Evolutionary conservation across 1,284 basidiomycete species (phyloP), one percentile per base, ranked within the genome.

Genomic region (Entoloma clypeatum): DNA sequence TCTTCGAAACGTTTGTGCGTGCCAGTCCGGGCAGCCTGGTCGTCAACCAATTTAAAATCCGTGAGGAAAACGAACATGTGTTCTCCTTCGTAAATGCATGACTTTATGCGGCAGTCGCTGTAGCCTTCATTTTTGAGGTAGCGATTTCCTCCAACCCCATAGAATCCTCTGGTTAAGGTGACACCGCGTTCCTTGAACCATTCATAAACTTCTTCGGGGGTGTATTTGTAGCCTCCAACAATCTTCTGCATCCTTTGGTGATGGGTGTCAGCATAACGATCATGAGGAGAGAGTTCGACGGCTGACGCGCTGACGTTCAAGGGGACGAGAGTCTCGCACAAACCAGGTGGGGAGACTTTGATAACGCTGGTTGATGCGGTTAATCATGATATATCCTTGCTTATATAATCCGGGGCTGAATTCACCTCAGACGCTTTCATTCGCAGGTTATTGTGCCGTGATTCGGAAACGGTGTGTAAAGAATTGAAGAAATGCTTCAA

Each of bases 61-160:
- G 30, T 32, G 30, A 32, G 30, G 30, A 32, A 16, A 11, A 32
- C 30, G 21, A 32, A 32, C 8, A 16, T 32, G 30, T 32, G 30
- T 32, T 32, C 17, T 10, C 30, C 30, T 30, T 30, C 28, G 18
- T 30, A 30, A 30, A 14, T 17, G 28, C 28, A 30, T 30, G 28
- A 6, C 5, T 17, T 30, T 30, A 30, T 30, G 28, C 28, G 28
- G n/a, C n/a, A n/a, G 7, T n/a, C 28, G 13, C 28, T n/a, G 28
- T 14, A 30, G 28, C n/a, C 18, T n/a, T 30, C 2, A 7, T 6
- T 30, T n/a, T 16, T 32, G 30, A 32, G 30, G 11, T 32, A 32
- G 21, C 30, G 30, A 19, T 16, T 32, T 9, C 30, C 30, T 32
- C 21, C 17, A 32, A 32, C 13, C 17, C 17, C 21, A 19, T 32